Conservation (phyloP, 1,139 yeast genomes). For the Casaregolazyma suthepensis region DNA sequence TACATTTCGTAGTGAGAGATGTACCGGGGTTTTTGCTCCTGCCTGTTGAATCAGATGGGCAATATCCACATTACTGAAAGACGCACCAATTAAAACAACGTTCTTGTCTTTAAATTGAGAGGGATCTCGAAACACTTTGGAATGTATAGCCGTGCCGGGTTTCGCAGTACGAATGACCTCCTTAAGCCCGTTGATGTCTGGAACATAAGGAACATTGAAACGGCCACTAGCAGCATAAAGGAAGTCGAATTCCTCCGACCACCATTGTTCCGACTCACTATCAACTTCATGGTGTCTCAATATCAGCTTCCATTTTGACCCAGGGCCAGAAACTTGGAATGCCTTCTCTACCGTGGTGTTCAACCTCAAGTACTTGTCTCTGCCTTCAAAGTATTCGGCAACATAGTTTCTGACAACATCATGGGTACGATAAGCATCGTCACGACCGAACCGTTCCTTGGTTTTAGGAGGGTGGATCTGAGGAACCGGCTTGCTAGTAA, state of each 20-base stretch:
- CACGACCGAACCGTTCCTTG: constrained; percentile 1
- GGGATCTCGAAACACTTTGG: constrained; percentile 15
- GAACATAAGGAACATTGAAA: constrained; percentile 47
- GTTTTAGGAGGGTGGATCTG: constrained; percentile 4
- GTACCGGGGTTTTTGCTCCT: constrained; percentile 19
- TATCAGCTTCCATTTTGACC: constrained; percentile 9
- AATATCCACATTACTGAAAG: constrained; percentile 15
- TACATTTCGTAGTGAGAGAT: constrained; percentile 16
- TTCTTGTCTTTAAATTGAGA: constrained; percentile 11
- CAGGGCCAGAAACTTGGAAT: constrained; percentile 14
- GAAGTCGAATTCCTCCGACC: constrained; percentile 37
- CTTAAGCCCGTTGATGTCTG: constrained; percentile 41
- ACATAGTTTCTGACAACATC: constrained; percentile 10
- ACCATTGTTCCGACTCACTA: neutral
- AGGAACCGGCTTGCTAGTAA: constrained; percentile 6
- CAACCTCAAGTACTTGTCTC: constrained; percentile 9
- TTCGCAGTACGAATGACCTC: constrained; percentile 6
- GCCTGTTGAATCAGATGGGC: constrained; percentile 13
- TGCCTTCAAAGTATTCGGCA: constrained; percentile 10
- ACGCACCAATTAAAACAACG: constrained; percentile 15
- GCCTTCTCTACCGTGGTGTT: constrained; percentile 13
- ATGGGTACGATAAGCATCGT: constrained; percentile 11
- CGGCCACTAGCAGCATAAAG: constrained; percentile 51
- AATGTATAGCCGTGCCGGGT: constrained; percentile 10
- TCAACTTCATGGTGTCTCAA: constrained; percentile 3